phyloP scores from a whole-genome alignment of 768 basidiomycete genomes.

The Phlebiopsis gigantea region DNA sequence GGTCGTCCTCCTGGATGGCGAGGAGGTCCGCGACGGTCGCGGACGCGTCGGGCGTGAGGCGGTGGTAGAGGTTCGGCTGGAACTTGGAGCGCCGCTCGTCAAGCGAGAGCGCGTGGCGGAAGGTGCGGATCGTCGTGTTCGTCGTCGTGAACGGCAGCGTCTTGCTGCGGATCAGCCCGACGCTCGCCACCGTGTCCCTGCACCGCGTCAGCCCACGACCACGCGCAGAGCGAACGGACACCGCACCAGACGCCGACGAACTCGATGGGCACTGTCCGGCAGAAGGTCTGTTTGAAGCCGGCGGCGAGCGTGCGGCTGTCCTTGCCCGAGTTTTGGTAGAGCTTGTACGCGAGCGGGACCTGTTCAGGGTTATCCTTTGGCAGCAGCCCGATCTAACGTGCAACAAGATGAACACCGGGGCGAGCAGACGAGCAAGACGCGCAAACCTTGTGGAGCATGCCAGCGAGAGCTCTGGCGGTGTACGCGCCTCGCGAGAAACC shows the following conservation, averaged over 20 bases:
- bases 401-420: too few relatives aligned
- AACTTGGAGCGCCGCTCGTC: constrained; percentile 74
- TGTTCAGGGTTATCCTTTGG: constrained; percentile 64
- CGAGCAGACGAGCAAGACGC: not conserved
- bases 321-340: constrained; percentile 53
- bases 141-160: constrained; percentile 63
- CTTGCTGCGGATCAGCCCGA: constrained; percentile 56
- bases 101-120: constrained; percentile 73
- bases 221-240: not conserved
- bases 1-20: not conserved
- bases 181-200: constrained; percentile 79
- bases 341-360: constrained; percentile 67
- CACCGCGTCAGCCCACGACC: not conserved
- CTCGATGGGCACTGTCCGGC: constrained; percentile 60
- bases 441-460: constrained; percentile 63
- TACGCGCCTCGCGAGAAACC: constrained; percentile 76
- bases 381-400: constrained; percentile 60
- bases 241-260: constrained; percentile 76
- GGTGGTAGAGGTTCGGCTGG: constrained; percentile 57
- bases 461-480: constrained; percentile 67
- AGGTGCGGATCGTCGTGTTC: constrained; percentile 59
- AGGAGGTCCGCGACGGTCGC: not conserved
- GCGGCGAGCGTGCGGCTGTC: constrained; percentile 41
- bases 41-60: constrained; percentile 26
- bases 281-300: constrained; percentile 73